Percentiles rank a stretch among this genome's conserved stretches.
phyloP scores from a whole-genome alignment of 2,329 filamentous ascomycete species.

The Trichoderma simmonsii region DNA sequence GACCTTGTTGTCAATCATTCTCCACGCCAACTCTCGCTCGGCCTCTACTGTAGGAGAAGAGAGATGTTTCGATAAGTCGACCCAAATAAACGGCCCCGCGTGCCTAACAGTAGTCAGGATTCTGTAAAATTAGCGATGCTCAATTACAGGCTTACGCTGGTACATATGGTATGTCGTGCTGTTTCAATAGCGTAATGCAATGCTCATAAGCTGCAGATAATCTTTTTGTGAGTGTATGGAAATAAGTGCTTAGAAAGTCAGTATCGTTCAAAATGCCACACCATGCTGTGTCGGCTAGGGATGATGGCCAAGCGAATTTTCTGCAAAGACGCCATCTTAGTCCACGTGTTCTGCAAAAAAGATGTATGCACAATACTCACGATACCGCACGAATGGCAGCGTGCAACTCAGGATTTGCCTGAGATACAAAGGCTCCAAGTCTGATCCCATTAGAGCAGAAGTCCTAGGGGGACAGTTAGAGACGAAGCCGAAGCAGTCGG shows the following conservation, averaged over 20 bases:
- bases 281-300: neutral
- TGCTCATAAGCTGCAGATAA: neutral
- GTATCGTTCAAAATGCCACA: neutral
- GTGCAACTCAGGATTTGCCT: neutral
- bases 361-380: neutral
- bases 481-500: fast-evolving
- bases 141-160: neutral
- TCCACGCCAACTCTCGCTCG: neutral
- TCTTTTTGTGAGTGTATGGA: neutral
- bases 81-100: neutral
- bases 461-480: neutral
- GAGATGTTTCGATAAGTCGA: neutral
- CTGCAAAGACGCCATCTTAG: neutral
- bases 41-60: neutral
- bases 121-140: neutral
- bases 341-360: neutral
- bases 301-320: neutral
- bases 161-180: neutral
- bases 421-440: neutral
- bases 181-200: neutral
- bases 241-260: neutral
- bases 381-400: neutral
- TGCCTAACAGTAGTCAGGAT: neutral
- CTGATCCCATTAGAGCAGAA: neutral
- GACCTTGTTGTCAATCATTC: neutral